Evolutionary conservation across 148 eudicot genomes (phyloP).

Genomic region (Arctostaphylos glauca): DNA sequence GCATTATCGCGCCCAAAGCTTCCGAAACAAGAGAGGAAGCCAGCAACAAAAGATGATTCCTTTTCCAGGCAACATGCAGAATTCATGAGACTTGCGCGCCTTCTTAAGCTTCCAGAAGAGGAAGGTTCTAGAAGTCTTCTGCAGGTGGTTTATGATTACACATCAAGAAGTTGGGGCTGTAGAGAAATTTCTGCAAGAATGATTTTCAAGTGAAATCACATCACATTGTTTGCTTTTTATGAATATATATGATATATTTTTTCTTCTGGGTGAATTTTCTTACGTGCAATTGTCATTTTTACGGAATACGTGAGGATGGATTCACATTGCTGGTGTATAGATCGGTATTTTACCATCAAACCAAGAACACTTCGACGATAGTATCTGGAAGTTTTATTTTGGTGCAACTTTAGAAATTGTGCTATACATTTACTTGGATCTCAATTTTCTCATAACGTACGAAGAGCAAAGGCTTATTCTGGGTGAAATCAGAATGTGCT

Average conservation of each 20-base stretch:
- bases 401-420: not conserved
- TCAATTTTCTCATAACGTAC: not conserved
- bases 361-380: not conserved
- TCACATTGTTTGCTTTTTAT: not conserved
- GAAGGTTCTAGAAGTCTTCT: constrained; percentile 33
- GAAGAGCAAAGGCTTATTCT: not conserved
- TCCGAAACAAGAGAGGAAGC: constrained; percentile 20
- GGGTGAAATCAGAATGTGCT: not conserved
- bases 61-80: constrained; percentile 32
- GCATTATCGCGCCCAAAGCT: constrained; percentile 41
- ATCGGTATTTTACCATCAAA: not conserved
- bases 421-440: not conserved
- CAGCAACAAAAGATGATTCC: constrained; percentile 29
- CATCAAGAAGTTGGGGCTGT: constrained; percentile 36
- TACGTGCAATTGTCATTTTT: not conserved
- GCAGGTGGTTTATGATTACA: constrained; percentile 37
- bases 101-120: constrained; percentile 43
- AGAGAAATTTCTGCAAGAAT: constrained; percentile 3
- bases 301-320: not conserved
- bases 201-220: not conserved
- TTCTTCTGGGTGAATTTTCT: not conserved
- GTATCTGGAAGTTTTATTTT: not conserved
- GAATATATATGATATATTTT: not conserved
- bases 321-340: not conserved
- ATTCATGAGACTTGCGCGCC: constrained; percentile 37